Percentiles rank a stretch among this genome's conserved stretches.
Conservation (phyloP, 805 yeast genomes). For the Saturnispora mendoncae region DNA sequence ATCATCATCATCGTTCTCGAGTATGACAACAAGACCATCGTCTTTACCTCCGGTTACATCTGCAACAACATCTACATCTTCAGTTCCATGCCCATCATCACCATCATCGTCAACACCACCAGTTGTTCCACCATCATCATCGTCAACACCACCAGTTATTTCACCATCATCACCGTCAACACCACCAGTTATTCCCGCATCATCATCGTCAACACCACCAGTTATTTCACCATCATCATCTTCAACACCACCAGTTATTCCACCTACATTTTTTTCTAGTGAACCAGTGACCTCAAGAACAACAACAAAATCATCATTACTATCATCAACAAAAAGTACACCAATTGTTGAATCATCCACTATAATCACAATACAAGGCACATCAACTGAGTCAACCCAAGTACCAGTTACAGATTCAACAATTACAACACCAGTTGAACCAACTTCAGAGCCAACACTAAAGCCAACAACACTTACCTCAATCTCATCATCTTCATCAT, state of each 20-base stretch:
- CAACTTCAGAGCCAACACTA: neutral
- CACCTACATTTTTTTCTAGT: too few relatives aligned
- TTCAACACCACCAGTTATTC: neutral
- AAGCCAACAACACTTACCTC: neutral
- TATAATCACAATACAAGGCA: too few relatives aligned
- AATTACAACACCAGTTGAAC: neutral
- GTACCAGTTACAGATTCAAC: too few relatives aligned
- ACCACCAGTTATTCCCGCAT: neutral
- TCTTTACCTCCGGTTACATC: conserved; percentile 1
- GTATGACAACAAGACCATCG: conserved; percentile 1
- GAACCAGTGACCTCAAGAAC: too few relatives aligned
- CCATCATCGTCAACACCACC: too few relatives aligned
- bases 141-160: too few relatives aligned
- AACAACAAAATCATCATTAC: too few relatives aligned
- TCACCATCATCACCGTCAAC: neutral
- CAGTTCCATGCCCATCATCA: conserved; percentile 2
- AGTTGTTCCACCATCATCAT: too few relatives aligned
- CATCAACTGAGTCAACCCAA: too few relatives aligned
- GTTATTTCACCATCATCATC: too few relatives aligned
- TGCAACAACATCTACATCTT: conserved; percentile 3
- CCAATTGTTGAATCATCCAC: too few relatives aligned
- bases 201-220: neutral
- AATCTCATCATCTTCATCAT: neutral
- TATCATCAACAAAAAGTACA: too few relatives aligned
- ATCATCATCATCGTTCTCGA: neutral